These are phyloP conservation scores for Diplotaxis tenuifolia DNA, from an alignment of 345 rosid species.

Conservation along the genomic window DNA sequence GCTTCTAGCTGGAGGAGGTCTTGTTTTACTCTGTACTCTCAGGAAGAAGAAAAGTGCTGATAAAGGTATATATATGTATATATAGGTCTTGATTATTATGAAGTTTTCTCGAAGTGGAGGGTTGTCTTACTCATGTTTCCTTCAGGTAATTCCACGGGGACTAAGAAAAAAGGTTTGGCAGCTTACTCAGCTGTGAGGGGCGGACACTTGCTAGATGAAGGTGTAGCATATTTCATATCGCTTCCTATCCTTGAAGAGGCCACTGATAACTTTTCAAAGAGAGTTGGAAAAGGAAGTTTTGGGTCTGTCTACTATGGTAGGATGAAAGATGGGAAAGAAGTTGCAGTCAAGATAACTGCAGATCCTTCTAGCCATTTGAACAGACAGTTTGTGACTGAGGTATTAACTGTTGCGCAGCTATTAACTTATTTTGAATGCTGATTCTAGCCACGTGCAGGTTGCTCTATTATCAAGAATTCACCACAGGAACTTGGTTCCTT, in stretches of 20 bases:
- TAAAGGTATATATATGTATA: constrained; percentile 46
- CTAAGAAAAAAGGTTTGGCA: constrained; percentile 48
- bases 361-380: constrained; percentile 63
- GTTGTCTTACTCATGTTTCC: constrained; percentile 13
- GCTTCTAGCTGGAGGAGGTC: constrained; percentile 52
- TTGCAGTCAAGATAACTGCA: constrained; percentile 84
- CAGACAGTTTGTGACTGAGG: constrained; percentile 97
- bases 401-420: constrained; percentile 31
- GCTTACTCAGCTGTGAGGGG: constrained; percentile 60
- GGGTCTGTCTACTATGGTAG: constrained; percentile 89
- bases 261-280: constrained; percentile 62
- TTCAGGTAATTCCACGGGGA: constrained; percentile 51
- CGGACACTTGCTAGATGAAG: constrained; percentile 72
- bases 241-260: constrained; percentile 80
- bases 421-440: neutral
- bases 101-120: neutral
- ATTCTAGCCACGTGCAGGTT: constrained; percentile 50
- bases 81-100: neutral
- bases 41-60: constrained; percentile 43
- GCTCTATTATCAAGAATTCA: constrained; percentile 95
- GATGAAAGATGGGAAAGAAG: constrained; percentile 95
- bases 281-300: constrained; percentile 92
- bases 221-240: constrained; percentile 66
- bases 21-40: constrained; percentile 41
- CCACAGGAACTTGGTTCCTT: constrained; percentile 92